Evolutionary conservation across 495 filamentous ascomycete species (phyloP).

Genomic region (Neurospora sp.): DNA sequence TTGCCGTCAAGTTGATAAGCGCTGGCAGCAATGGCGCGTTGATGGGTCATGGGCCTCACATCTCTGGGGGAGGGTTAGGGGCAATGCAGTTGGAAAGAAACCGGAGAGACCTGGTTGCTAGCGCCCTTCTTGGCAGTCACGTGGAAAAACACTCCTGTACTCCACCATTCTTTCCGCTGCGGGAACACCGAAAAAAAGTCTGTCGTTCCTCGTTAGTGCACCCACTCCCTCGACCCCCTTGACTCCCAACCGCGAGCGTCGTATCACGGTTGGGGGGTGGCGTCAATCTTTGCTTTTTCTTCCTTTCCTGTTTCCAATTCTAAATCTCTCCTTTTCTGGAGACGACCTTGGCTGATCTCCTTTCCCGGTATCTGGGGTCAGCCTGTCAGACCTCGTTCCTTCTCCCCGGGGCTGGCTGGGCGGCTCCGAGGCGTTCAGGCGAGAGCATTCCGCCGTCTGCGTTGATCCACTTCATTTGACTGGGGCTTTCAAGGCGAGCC

Average conservation of each 20-base stretch:
- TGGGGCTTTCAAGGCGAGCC: background rate
- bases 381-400: background rate
- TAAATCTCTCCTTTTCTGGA: background rate
- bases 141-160: constrained; percentile 15
- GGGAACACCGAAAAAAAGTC: constrained; percentile 10
- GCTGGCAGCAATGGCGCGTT: background rate
- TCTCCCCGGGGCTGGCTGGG: background rate
- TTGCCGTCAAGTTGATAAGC: background rate
- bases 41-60: background rate
- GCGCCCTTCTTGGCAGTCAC: constrained; percentile 14
- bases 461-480: background rate
- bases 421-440: background rate
- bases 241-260: background rate
- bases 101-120: background rate
- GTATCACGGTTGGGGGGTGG: background rate
- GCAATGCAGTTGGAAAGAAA: background rate
- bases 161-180: constrained; percentile 16
- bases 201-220: background rate
- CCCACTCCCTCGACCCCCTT: background rate
- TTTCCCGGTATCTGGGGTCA: background rate
- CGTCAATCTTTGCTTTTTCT: background rate
- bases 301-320: background rate
- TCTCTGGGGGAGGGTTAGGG: background rate
- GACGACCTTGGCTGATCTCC: background rate
- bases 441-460: background rate